Evolutionary conservation across 768 basidiomycete species (phyloP).

Genomic region (Boletales sp.): DNA sequence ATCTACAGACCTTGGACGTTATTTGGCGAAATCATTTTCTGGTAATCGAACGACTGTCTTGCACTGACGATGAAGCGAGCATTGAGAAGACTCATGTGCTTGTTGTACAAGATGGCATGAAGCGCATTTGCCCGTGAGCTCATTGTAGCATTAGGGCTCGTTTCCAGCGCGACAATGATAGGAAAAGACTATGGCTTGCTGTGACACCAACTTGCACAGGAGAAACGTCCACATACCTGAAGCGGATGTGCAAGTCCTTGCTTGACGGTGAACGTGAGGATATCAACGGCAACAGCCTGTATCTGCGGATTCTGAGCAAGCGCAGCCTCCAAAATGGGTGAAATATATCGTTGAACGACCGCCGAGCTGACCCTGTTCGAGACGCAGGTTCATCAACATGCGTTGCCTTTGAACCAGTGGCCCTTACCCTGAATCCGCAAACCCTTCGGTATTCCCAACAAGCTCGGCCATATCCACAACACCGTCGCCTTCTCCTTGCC

Average conservation of each 20-base stretch:
- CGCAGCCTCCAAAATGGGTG: constrained; percentile 76
- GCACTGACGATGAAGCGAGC: constrained; percentile 82
- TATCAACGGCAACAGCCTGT: constrained; percentile 83
- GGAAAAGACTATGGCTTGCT: constrained; percentile 70
- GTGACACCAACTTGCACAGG: background rate
- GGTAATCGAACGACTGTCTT: constrained; percentile 78
- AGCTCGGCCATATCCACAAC: constrained; percentile 89
- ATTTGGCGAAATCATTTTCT: constrained; percentile 51
- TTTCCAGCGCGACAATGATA: constrained; percentile 90
- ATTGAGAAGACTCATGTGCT: constrained; percentile 88
- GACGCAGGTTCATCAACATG: background rate
- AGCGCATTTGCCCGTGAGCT: constrained; percentile 75
- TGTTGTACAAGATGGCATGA: constrained; percentile 78
- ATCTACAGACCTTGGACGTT: constrained; percentile 48
- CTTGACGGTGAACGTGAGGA: constrained; percentile 88
- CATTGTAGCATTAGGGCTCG: constrained; percentile 56
- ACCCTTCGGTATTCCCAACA: constrained; percentile 91
- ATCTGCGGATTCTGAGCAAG: constrained; percentile 66
- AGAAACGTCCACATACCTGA: constrained; percentile 50
- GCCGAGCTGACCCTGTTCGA: constrained; percentile 82
- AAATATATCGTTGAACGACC: constrained; percentile 88
- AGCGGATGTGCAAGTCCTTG: constrained; percentile 96
- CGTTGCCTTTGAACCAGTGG: background rate
- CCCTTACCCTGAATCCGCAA: constrained; percentile 92
- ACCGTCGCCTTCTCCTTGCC: constrained; percentile 23